phyloP scores from a whole-genome alignment of 352 stramenopile genomes.

The Pythium inflatum region DNA sequence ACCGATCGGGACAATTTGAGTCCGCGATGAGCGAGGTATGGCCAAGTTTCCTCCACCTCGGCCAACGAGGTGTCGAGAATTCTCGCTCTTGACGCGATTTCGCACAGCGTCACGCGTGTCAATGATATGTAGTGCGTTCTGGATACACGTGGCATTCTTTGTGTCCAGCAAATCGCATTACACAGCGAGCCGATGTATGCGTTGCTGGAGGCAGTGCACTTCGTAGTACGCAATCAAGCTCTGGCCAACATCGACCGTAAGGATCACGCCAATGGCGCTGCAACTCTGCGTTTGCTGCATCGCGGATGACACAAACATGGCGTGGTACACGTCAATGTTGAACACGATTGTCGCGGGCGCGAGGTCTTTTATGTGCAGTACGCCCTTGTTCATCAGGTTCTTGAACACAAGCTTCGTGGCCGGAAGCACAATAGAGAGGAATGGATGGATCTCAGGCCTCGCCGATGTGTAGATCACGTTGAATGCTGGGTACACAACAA shows the following conservation, averaged over 20 bases:
- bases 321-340: conserved; percentile 14
- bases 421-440: background rate
- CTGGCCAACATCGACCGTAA: background rate
- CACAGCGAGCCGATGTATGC: no score
- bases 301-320: conserved; percentile 8
- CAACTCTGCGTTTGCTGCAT: conserved; percentile 9
- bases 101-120: no score
- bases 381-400: background rate
- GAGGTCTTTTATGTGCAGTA: conserved; percentile 14
- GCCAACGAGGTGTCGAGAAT: no score
- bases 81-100: no score
- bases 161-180: no score
- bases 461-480: background rate
- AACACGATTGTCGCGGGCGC: conserved; percentile 3
- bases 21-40: no score
- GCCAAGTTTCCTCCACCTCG: no score
- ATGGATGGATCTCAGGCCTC: background rate
- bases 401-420: conserved; percentile 2
- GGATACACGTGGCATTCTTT: no score
- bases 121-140: no score
- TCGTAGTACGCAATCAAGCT: background rate
- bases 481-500: background rate
- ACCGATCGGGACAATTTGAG: no score
- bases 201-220: no score
- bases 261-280: background rate